phyloP scores from a whole-genome alignment of 495 filamentous ascomycete genomes.

The Physcia stellaris region DNA sequence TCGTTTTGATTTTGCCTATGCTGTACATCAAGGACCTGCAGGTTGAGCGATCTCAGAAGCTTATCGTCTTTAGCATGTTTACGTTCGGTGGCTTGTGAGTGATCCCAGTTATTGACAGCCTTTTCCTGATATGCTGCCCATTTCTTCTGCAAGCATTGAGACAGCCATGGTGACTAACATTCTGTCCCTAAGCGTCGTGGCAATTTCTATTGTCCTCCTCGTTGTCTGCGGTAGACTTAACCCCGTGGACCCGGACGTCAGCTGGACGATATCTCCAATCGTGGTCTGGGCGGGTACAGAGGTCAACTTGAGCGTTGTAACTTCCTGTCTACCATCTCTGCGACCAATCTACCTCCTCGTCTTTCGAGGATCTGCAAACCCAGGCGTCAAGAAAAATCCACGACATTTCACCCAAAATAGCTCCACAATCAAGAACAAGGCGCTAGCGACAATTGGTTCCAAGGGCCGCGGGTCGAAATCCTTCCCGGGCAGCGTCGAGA shows the following conservation, averaged over 20 bases:
- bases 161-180: too few species aligned
- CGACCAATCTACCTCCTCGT: not conserved
- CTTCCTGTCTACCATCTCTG: not conserved
- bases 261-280: not conserved
- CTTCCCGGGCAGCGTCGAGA: not conserved
- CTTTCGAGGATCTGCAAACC: not conserved
- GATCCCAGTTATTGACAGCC: not conserved
- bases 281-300: not conserved
- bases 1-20: not conserved
- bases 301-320: not conserved
- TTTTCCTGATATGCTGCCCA: too few species aligned
- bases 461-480: not conserved
- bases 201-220: not conserved
- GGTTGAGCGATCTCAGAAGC: not conserved
- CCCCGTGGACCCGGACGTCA: not conserved
- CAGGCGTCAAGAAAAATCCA: not conserved
- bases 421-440: not conserved
- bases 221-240: not conserved
- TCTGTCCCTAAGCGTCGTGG: not conserved
- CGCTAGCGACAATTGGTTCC: not conserved
- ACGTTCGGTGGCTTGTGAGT: not conserved
- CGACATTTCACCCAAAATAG: not conserved
- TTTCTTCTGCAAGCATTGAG: not conserved
- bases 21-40: not conserved
- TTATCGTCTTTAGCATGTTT: not conserved